A percentile compares a stretch with the other conserved stretches of the same genome.
These are phyloP conservation scores for Russula olivacea DNA, from an alignment of 768 basidiomycete genomes.

Conservation along the genomic window DNA sequence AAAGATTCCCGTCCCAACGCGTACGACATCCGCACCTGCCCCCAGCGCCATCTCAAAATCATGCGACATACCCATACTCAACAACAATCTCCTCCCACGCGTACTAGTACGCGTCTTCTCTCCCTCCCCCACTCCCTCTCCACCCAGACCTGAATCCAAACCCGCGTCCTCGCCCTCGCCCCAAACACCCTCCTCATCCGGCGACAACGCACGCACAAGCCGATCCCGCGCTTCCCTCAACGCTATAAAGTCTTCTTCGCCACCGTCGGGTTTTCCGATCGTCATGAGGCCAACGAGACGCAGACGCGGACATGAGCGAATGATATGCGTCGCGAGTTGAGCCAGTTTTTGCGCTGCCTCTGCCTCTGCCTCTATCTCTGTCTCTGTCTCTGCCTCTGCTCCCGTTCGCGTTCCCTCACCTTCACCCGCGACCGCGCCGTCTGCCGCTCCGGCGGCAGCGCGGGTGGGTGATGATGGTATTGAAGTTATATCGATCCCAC, in stretches of 20 bases:
- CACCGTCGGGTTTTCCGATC: slow-evolving; percentile 65
- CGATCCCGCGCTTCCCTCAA: slow-evolving; percentile 59
- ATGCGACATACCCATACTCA: slow-evolving; percentile 97
- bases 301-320: slow-evolving; percentile 67
- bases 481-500: slow-evolving; percentile 48
- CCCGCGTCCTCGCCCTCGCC: slow-evolving; percentile 23
- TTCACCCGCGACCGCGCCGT: no score
- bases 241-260: slow-evolving; percentile 69
- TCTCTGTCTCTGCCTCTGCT: no score
- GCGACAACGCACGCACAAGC: slow-evolving; percentile 43
- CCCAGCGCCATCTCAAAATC: slow-evolving; percentile 85
- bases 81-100: slow-evolving; percentile 42
- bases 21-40: slow-evolving; percentile 79
- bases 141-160: neutral
- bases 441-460: no score
- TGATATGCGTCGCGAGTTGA: slow-evolving; percentile 63
- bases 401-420: no score
- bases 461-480: neutral
- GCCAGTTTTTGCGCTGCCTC: slow-evolving; percentile 34
- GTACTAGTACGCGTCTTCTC: no score
- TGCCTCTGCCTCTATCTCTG: neutral
- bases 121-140: slow-evolving; percentile 32
- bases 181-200: slow-evolving; percentile 22
- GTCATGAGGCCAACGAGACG: slow-evolving; percentile 90
- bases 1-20: slow-evolving; percentile 75